A percentile compares a stretch with the other conserved stretches of the same genome.
phyloP scores from a whole-genome alignment of 2,329 filamentous ascomycete genomes.

The Ceratocystis harringtonii region DNA sequence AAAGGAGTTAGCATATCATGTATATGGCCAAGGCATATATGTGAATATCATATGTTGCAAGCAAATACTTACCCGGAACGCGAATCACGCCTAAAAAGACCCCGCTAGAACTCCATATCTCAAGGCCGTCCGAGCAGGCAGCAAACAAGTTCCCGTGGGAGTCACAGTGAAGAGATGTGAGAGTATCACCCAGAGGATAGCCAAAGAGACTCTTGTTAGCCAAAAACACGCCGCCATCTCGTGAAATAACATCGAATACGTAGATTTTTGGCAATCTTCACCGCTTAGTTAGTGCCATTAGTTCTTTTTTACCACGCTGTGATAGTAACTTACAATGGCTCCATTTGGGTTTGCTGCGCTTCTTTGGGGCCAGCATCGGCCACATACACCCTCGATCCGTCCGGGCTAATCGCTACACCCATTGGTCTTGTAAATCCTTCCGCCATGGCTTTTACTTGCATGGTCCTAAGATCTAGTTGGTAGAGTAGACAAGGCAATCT shows the following conservation, averaged over 20 bases:
- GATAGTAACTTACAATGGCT: slow-evolving; percentile 1
- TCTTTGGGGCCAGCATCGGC: slow-evolving; percentile 27
- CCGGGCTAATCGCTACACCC: slow-evolving; percentile 32
- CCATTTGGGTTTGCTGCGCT: background rate
- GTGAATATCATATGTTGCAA: background rate
- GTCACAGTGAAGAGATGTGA: slow-evolving; percentile 35
- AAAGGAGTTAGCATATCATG: background rate
- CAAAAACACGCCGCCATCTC: slow-evolving; percentile 27
- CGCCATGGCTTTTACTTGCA: slow-evolving; percentile 30
- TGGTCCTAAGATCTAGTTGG: slow-evolving; percentile 29
- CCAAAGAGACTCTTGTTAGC: slow-evolving; percentile 36
- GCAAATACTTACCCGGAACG: slow-evolving; percentile 24
- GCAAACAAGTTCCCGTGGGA: slow-evolving; percentile 34
- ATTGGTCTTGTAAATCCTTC: slow-evolving; percentile 35
- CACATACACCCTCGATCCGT: slow-evolving; percentile 31
- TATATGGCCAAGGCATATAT: background rate
- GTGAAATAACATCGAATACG: slow-evolving; percentile 25
- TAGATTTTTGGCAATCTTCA: slow-evolving; percentile 22
- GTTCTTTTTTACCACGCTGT: background rate
- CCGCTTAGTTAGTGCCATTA: background rate
- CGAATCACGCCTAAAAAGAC: slow-evolving; percentile 32
- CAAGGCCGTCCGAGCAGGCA: slow-evolving; percentile 35
- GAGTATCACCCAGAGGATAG: slow-evolving; percentile 33
- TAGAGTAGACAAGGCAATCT: slow-evolving; percentile 34
- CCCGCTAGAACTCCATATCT: slow-evolving; percentile 33